A percentile compares a stretch with the other conserved stretches of the same genome.
phyloP scores from a whole-genome alignment of 176 grass and related monocot genomes.

The Avena eriantha region DNA sequence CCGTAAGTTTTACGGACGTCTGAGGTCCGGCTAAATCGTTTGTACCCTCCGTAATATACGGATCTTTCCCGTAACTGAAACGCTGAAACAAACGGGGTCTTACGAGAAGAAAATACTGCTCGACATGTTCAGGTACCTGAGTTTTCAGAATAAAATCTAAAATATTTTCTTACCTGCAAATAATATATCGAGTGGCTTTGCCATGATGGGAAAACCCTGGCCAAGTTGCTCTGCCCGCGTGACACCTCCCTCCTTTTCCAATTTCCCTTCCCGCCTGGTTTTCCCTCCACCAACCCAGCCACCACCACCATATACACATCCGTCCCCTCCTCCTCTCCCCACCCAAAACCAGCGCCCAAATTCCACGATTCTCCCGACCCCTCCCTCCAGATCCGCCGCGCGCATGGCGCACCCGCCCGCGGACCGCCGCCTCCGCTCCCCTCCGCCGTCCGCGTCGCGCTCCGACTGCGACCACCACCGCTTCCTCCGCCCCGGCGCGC shows the following conservation, averaged over 20 bases:
- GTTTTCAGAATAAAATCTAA: neutral
- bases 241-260: constrained; percentile 32
- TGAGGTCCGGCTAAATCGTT: too few relatives aligned
- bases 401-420: constrained; percentile 15
- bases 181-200: neutral
- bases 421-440: constrained; percentile 51
- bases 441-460: constrained; percentile 6
- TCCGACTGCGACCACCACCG: constrained; percentile 54
- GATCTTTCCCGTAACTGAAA: too few relatives aligned
- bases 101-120: too few relatives aligned
- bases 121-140: too few relatives aligned
- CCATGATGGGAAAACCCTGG: neutral
- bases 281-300: constrained; percentile 42
- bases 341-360: constrained; percentile 16
- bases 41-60: too few relatives aligned
- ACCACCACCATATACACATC: neutral
- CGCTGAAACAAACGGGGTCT: too few relatives aligned
- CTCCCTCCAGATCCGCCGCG: neutral
- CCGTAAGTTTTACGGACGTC: too few relatives aligned
- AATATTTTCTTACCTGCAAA: neutral
- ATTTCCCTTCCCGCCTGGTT: constrained; percentile 40
- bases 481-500: constrained; percentile 80
- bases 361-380: neutral
- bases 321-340: neutral
- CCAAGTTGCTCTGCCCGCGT: neutral